A percentile compares a stretch with the other conserved stretches of the same genome.
Evolutionary conservation across 2,329 filamentous ascomycete genomes (phyloP).

Genomic region (Nemania sp.): DNA sequence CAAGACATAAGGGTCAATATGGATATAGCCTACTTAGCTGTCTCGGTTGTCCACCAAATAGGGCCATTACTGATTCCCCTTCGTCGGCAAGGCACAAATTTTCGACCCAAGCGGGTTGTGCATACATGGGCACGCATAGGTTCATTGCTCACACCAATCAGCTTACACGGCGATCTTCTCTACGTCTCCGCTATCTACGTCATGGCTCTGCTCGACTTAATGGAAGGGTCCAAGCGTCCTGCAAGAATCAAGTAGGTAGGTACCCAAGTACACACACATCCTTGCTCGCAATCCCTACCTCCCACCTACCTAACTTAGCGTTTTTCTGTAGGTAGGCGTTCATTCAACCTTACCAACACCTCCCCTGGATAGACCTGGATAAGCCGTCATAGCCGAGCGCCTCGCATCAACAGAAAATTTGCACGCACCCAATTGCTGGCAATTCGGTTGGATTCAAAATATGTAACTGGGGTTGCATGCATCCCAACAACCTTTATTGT

Average conservation of each 20-base stretch:
- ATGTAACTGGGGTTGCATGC: background rate
- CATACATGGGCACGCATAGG: background rate
- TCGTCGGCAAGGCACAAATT: background rate
- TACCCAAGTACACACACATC: too few relatives aligned
- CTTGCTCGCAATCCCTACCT: slow-evolving; percentile 8
- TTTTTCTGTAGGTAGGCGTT: background rate
- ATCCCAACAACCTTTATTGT: background rate
- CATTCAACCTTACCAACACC: slow-evolving; percentile 1
- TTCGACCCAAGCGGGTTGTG: background rate
- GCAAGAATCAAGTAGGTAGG: too few relatives aligned
- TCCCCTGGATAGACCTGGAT: background rate
- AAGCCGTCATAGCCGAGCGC: slow-evolving; percentile 19
- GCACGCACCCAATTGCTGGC: background rate
- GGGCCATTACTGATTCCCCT: background rate
- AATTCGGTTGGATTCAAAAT: background rate
- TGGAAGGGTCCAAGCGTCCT: slow-evolving; percentile 9
- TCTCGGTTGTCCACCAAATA: background rate
- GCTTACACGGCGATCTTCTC: slow-evolving; percentile 5
- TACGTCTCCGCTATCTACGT: slow-evolving; percentile 16
- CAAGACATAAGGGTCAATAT: too few relatives aligned
- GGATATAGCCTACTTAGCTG: too few relatives aligned
- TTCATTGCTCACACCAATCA: slow-evolving; percentile 11
- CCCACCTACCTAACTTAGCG: background rate
- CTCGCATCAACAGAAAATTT: background rate
- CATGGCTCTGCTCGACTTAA: background rate